Conservation (phyloP, 2,329 filamentous ascomycete species). For the Emmonsia crescens region DNA sequence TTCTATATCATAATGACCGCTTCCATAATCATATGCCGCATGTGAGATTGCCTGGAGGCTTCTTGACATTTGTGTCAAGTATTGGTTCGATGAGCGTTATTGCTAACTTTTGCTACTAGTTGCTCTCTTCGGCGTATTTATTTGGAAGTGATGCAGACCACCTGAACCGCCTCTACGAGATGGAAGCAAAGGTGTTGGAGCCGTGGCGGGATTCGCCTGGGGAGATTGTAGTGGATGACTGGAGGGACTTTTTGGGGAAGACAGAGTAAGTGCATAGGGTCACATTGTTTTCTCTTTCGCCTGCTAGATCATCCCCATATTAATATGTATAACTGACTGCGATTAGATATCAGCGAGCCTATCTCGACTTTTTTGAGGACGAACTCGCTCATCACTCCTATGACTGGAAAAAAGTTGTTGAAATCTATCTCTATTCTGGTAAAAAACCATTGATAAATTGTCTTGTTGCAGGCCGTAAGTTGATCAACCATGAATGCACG, state of each 20-base stretch:
- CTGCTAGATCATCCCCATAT: neutral
- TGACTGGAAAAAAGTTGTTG: slow-evolving; percentile 69
- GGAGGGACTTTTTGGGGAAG: slow-evolving; percentile 74
- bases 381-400: slow-evolving; percentile 66
- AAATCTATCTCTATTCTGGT: slow-evolving; percentile 58
- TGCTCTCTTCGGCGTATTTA: slow-evolving; percentile 75
- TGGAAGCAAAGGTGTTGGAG: slow-evolving; percentile 59
- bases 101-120: slow-evolving; percentile 29
- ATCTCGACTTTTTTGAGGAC: slow-evolving; percentile 92
- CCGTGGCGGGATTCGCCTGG: slow-evolving; percentile 74
- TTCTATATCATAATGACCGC: slow-evolving; percentile 62
- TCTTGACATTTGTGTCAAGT: neutral
- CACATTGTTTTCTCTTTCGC: neutral
- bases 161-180: slow-evolving; percentile 71
- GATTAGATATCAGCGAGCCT: slow-evolving; percentile 70
- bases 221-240: slow-evolving; percentile 71
- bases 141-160: slow-evolving; percentile 65
- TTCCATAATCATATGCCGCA: slow-evolving; percentile 81
- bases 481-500: slow-evolving; percentile 9
- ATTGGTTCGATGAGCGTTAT: neutral
- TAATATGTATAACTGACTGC: neutral
- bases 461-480: slow-evolving; percentile 65
- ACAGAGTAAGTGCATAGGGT: slow-evolving; percentile 39
- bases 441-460: slow-evolving; percentile 71
- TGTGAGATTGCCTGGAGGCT: slow-evolving; percentile 29